A percentile compares a stretch with the other conserved stretches of the same genome.
Conservation (phyloP, 2,329 filamentous ascomycete genomes). For the Rutstroemia sp. region DNA sequence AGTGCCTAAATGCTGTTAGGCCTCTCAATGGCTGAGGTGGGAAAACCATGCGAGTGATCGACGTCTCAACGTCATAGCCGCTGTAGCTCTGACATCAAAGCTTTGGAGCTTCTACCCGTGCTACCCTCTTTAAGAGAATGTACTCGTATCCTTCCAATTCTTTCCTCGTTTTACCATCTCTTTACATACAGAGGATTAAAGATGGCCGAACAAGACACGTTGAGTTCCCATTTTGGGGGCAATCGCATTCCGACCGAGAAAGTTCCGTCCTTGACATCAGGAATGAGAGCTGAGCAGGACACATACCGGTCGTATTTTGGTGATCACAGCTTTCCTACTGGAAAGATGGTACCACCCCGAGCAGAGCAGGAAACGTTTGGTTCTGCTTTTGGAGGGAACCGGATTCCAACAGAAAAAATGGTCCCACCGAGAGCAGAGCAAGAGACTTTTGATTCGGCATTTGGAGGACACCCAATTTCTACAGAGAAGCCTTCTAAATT, state of each 20-base stretch:
- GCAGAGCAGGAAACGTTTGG: background rate
- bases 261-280: background rate
- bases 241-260: conserved; percentile 1
- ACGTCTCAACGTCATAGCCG: too few relatives aligned
- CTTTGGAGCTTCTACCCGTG: background rate
- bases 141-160: background rate
- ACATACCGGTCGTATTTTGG: background rate
- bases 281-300: background rate
- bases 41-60: too few relatives aligned
- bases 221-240: conserved; percentile 8
- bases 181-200: background rate
- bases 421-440: conserved; percentile 1
- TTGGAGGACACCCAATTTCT: background rate
- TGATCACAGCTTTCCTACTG: background rate
- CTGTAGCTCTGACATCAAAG: background rate
- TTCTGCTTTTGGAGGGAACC: background rate
- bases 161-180: background rate
- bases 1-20: too few relatives aligned
- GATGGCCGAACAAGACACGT: conserved; percentile 8
- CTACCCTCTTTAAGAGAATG: background rate
- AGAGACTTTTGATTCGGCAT: conserved; percentile 4
- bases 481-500: background rate
- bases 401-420: background rate
- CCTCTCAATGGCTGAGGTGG: too few relatives aligned
- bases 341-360: background rate